These are phyloP conservation scores for Aspergillaceae sp. DNA, from an alignment of 2,329 filamentous ascomycete genomes.

Conservation along the genomic window DNA sequence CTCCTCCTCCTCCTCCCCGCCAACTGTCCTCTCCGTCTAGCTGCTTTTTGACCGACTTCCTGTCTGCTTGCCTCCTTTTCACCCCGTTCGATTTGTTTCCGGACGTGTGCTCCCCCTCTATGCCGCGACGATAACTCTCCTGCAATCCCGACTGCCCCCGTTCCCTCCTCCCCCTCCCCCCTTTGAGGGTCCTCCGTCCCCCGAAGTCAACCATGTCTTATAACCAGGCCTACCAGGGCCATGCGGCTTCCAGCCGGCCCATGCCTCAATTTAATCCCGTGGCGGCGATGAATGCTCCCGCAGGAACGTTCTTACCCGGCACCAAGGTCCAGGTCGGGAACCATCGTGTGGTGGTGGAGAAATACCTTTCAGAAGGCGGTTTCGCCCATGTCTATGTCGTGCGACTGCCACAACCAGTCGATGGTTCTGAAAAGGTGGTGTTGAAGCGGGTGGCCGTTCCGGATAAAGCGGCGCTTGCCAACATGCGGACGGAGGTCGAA, in stretches of 20 bases:
- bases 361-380: constrained; percentile 94
- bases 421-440: constrained; percentile 72
- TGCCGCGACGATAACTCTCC: constrained; percentile 16
- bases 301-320: constrained; percentile 81
- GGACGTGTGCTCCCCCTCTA: constrained; percentile 3
- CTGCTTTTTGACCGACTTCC: not conserved
- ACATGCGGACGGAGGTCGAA: constrained; percentile 97
- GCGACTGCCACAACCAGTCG: constrained; percentile 66
- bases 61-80: constrained; percentile 4
- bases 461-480: constrained; percentile 86
- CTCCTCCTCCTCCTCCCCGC: constrained; percentile 9
- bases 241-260: constrained; percentile 21
- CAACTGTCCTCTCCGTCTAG: constrained; percentile 10
- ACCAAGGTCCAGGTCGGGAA: constrained; percentile 95
- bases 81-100: not conserved
- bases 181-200: constrained; percentile 18
- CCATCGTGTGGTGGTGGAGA: constrained; percentile 89
- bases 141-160: constrained; percentile 5
- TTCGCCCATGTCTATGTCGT: constrained; percentile 98
- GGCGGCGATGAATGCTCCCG: constrained; percentile 39
- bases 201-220: constrained; percentile 13
- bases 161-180: constrained; percentile 18
- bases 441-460: constrained; percentile 93
- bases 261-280: constrained; percentile 28
- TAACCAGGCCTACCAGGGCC: constrained; percentile 20